Conservation (phyloP, 148 eudicot genomes). For the Rhododendron griersonianum region DNA sequence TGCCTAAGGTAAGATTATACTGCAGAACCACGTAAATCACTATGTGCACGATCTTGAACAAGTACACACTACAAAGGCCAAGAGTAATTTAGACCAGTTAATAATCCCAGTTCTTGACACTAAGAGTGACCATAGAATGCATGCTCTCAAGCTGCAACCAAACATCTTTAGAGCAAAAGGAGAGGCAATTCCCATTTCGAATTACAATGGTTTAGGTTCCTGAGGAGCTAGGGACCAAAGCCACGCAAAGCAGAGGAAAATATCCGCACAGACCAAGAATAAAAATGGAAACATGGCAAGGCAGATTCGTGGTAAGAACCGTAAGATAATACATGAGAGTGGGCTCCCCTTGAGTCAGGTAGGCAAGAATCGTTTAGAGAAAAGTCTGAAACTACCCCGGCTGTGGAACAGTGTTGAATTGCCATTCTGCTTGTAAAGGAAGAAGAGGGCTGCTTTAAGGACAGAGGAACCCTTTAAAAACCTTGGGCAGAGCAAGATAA, state of each 20-base stretch:
- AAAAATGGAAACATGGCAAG: background rate
- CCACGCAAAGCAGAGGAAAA: background rate
- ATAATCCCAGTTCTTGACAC: background rate
- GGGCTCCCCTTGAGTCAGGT: background rate
- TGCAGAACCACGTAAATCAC: background rate
- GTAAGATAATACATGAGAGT: background rate
- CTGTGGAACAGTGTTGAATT: background rate
- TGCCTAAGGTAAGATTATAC: background rate
- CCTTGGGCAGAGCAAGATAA: background rate
- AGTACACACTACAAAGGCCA: background rate
- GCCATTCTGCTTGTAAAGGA: background rate
- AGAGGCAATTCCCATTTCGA: background rate
- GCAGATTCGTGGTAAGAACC: background rate
- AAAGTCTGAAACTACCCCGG: background rate
- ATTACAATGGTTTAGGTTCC: background rate
- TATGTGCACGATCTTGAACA: background rate
- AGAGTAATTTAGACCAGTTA: background rate
- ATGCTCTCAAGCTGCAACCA: background rate
- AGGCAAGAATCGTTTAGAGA: background rate
- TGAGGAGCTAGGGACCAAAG: background rate
- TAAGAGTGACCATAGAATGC: background rate
- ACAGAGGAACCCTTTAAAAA: background rate
- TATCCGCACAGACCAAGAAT: background rate
- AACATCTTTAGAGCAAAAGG: background rate
- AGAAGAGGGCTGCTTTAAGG: background rate